phyloP scores from a whole-genome alignment of 1,284 basidiomycete genomes.

The Malassezia furfur region DNA sequence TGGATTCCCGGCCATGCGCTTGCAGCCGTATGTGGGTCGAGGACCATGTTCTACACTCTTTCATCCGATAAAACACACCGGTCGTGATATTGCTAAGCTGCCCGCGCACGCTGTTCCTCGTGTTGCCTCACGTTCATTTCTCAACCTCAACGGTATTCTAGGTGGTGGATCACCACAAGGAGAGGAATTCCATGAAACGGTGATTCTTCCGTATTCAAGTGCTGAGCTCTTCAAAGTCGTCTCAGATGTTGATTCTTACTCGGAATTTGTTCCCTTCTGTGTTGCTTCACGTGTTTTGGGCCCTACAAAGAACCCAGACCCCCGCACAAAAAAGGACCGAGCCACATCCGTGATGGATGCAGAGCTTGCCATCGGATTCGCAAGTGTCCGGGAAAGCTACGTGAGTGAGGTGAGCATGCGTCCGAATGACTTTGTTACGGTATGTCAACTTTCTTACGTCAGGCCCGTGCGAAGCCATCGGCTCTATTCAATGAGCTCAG shows the following conservation, averaged over 20 bases:
- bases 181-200: conserved; percentile 4
- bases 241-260: conserved; percentile 75
- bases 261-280: conserved; percentile 82
- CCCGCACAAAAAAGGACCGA: neutral
- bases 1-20: neutral
- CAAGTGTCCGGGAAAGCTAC: conserved; percentile 77
- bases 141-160: conserved; percentile 2
- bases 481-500: conserved; percentile 74
- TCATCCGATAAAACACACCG: too few species aligned
- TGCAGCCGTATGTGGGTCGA: too few species aligned
- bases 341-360: conserved; percentile 52
- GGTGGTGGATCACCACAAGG: neutral
- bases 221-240: conserved; percentile 75
- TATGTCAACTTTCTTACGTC: conserved; percentile 53
- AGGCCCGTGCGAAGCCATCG: conserved; percentile 69
- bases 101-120: too few species aligned
- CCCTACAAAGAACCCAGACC: conserved; percentile 3
- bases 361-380: conserved; percentile 79
- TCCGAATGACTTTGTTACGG: conserved; percentile 68
- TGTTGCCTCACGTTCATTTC: neutral
- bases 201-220: conserved; percentile 6
- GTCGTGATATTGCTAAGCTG: too few species aligned
- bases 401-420: conserved; percentile 70
- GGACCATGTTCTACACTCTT: too few species aligned
- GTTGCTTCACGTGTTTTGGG: conserved; percentile 62